Evolutionary conservation across 306 rosid genomes (phyloP).

Genomic region (Quercus aquifolioides): DNA sequence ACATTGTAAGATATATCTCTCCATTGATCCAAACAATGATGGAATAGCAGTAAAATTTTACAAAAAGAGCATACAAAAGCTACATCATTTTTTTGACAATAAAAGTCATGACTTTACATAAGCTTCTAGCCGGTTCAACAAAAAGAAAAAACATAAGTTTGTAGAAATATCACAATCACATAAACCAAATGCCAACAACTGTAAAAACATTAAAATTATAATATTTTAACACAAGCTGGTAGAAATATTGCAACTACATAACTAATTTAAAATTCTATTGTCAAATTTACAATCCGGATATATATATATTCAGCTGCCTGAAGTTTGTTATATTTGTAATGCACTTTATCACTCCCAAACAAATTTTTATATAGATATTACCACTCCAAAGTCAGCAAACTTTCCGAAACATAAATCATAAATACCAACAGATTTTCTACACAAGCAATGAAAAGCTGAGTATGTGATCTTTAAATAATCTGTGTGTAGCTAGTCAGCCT

Average conservation of each 20-base stretch:
- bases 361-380: not conserved
- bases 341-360: not conserved
- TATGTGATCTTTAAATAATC: not conserved
- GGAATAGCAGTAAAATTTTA: not conserved
- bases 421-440: not conserved
- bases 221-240: not conserved
- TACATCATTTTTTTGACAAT: not conserved
- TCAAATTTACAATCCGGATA: not conserved
- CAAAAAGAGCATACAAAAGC: not conserved
- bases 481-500: not conserved
- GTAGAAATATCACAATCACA: not conserved
- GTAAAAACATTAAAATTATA: not conserved
- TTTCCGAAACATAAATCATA: not conserved
- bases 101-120: not conserved
- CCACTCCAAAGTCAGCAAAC: not conserved
- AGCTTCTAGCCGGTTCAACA: not conserved
- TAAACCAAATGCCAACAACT: slow-evolving; percentile 2
- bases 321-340: not conserved
- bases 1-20: not conserved
- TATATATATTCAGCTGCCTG: not conserved
- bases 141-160: not conserved
- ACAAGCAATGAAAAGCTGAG: not conserved
- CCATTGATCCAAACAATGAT: not conserved
- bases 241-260: not conserved
- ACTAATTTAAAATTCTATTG: not conserved